Percentiles rank a stretch among this genome's conserved stretches.
phyloP scores from a whole-genome alignment of 2,329 filamentous ascomycete genomes.

The Fusarium sp. region DNA sequence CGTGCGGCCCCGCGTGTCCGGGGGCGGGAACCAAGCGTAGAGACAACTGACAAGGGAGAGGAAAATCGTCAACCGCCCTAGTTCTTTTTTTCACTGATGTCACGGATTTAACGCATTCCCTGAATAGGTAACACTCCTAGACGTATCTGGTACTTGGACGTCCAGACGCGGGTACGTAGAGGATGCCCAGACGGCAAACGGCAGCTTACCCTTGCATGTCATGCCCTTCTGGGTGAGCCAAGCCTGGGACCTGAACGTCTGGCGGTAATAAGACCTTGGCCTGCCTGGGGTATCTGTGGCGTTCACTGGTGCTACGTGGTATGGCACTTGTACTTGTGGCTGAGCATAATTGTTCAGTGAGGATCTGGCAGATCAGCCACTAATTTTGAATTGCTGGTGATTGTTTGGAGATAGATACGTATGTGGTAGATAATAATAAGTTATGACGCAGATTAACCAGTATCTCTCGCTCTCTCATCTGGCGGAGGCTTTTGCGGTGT shows the following conservation, averaged over 20 bases:
- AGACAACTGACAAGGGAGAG: background rate
- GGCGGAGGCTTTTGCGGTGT: slow-evolving; percentile 23
- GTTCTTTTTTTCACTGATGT: slow-evolving; percentile 17
- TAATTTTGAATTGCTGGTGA: background rate
- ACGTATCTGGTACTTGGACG: slow-evolving; percentile 31
- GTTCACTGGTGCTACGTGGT: slow-evolving; percentile 1
- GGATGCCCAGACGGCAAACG: slow-evolving; percentile 41
- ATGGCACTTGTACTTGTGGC: slow-evolving; percentile 8
- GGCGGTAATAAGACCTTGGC: slow-evolving; percentile 30
- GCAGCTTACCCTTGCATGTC: slow-evolving; percentile 30
- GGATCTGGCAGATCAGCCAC: slow-evolving; percentile 1
- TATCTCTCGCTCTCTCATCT: background rate
- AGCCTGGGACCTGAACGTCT: slow-evolving; percentile 30
- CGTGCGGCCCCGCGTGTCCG: slow-evolving; percentile 29
- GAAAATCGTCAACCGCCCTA: slow-evolving; percentile 9
- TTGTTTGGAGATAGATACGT: slow-evolving; percentile 5
- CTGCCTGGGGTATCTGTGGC: slow-evolving; percentile 25
- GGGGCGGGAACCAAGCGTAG: slow-evolving; percentile 24
- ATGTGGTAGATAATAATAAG: slow-evolving; percentile 1
- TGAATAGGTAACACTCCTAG: slow-evolving; percentile 14
- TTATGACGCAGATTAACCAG: slow-evolving; percentile 24
- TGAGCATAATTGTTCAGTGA: slow-evolving; percentile 18
- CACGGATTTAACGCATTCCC: slow-evolving; percentile 29
- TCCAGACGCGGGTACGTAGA: slow-evolving; percentile 21
- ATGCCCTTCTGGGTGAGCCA: slow-evolving; percentile 19